Conservation (phyloP, 352 stramenopile genomes). For the Elongisporangium undulatum region DNA sequence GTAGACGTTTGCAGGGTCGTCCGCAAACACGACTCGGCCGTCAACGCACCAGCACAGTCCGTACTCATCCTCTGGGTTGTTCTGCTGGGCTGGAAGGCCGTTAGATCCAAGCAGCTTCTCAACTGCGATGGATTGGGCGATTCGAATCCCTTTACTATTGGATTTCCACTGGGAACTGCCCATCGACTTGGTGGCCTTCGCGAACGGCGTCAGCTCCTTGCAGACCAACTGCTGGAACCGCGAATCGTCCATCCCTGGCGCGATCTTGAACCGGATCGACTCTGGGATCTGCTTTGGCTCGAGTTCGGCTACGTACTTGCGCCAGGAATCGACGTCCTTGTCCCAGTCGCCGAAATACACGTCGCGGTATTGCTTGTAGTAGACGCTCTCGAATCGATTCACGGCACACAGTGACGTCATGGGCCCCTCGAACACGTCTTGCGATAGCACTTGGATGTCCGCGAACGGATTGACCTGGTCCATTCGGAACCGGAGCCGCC, state of each 20-base stretch:
- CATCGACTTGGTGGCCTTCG: slow-evolving; percentile 32
- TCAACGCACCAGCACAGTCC: slow-evolving; percentile 55
- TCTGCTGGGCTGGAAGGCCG: neutral
- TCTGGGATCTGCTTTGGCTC: slow-evolving; percentile 17
- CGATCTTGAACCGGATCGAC: slow-evolving; percentile 43
- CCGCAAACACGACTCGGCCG: slow-evolving; percentile 38
- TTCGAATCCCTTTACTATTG: slow-evolving; percentile 35
- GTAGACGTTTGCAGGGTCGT: slow-evolving; percentile 37
- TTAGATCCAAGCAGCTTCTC: slow-evolving; percentile 30
- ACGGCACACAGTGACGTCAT: slow-evolving; percentile 45
- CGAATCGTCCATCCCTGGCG: slow-evolving; percentile 38
- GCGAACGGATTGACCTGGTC: slow-evolving; percentile 67
- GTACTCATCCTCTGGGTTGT: slow-evolving; percentile 4
- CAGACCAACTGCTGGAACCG: slow-evolving; percentile 48
- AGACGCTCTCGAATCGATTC: slow-evolving; percentile 52
- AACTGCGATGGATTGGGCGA: slow-evolving; percentile 37
- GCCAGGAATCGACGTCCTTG: slow-evolving; percentile 4
- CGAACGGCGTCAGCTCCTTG: slow-evolving; percentile 47
- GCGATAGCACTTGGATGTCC: slow-evolving; percentile 59
- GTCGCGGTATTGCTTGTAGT: slow-evolving; percentile 53
- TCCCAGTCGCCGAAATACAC: slow-evolving; percentile 43
- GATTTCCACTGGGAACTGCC: slow-evolving; percentile 28
- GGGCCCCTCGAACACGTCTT: slow-evolving; percentile 57
- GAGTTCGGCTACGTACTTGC: slow-evolving; percentile 25
- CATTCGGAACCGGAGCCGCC: slow-evolving; percentile 60